Evolutionary conservation across 345 rosid species (phyloP).

Genomic region (Atalantia buxifolia): DNA sequence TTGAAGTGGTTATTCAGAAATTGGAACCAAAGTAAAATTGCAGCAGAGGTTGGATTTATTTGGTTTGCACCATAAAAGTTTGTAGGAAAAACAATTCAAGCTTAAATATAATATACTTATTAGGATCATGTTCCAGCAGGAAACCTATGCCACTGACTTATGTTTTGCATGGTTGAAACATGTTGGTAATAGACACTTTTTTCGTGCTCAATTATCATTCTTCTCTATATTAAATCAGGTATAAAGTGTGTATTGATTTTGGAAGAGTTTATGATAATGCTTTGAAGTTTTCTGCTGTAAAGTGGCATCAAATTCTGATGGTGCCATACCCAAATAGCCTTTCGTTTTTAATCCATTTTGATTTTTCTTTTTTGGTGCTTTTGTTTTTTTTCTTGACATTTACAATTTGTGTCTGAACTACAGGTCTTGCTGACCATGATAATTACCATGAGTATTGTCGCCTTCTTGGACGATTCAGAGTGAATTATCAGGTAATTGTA

Average conservation of each 20-base stretch:
- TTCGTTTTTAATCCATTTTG: not conserved
- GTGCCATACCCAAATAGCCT: not conserved
- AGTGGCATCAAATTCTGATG: not conserved
- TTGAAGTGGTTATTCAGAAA: not conserved
- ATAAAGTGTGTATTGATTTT: not conserved
- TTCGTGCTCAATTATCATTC: not conserved
- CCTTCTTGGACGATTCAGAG: conserved; percentile 94
- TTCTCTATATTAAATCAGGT: not conserved
- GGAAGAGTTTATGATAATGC: not conserved
- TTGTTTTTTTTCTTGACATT: not conserved
- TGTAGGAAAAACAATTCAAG: not conserved
- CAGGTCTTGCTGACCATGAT: conserved; percentile 99
- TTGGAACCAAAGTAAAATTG: not conserved
- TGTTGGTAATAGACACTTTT: not conserved
- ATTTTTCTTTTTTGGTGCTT: not conserved
- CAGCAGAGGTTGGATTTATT: conserved; percentile 1
- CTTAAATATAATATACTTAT: conserved; percentile 3
- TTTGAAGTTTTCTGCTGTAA: not conserved
- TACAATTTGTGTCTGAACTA: conserved; percentile 13
- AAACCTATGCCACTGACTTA: not conserved
- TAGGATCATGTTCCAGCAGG: not conserved
- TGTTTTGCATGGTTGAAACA: not conserved
- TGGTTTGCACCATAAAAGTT: not conserved
- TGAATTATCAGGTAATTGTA: conserved; percentile 81
- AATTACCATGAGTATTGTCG: conserved; percentile 99